Base-by-base conservation (phyloP, 2,329 filamentous ascomycete species). In the Fusarium equiseti region DNA sequence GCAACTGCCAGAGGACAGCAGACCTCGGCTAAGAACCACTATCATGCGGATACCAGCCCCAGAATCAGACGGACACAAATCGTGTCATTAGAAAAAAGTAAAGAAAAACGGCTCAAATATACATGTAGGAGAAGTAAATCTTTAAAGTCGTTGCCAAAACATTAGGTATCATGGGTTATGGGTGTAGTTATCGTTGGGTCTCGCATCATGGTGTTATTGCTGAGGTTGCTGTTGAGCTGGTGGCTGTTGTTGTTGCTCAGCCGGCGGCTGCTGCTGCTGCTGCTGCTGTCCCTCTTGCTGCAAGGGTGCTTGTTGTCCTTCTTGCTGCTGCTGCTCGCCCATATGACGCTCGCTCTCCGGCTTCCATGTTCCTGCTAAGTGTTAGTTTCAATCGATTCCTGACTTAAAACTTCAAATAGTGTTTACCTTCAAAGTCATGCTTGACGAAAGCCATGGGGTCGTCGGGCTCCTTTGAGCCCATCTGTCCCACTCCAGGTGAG, bases 401-500 rank as follows among this genome's bases (percentile, higher is more conserved):
- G 3, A 44, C 13, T 18, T 18, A 2, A 3, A 51, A 6, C 10
- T 32, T 8, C 12, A 48, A 10, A 15, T 24, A 31, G 6, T 29
- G 5, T 87, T 73, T 83, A 97, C 95, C 96, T 85, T 97, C 93
- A 80, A 99, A 99, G 59, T 94, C 91, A 82, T 99, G 96, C 83
- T 96, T 95, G 66, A 99, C 96, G 84, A 97, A 98, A 3, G 96
- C 96, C 93, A 97, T 95, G 2, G 94, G 94, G 78, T 98, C 92
- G 73, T 98, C 94, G 44, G 90, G 87, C 68, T 97, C 94, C 76
- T 91, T 91, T 48, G 96, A 92, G 15, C 92, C 93, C 94, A 98
- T 98, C 79, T 97, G 94, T 74, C 90, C 88, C 46, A 98, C 94
- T 27, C 96, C 96, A 1, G 96, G 96, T 76, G 94, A 97, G 84